Percentiles rank a stretch among this genome's conserved stretches.
Conservation (phyloP, 1,139 yeast species). For the Hemisphaericaspora lyxosophila region DNA sequence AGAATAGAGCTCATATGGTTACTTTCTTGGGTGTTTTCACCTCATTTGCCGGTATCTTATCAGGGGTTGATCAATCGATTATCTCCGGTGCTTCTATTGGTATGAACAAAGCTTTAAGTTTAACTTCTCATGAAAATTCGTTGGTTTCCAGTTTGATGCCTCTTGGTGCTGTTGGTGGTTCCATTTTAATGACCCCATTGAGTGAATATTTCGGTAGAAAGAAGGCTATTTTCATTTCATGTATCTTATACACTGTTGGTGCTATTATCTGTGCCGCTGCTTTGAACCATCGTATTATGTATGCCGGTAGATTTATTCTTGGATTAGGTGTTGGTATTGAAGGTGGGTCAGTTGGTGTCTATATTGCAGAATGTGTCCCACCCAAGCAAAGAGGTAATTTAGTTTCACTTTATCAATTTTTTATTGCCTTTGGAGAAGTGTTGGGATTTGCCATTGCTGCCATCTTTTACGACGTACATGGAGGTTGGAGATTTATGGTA, state of each 20-base stretch:
- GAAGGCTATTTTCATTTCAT: slow-evolving; percentile 50
- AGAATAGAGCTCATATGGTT: slow-evolving; percentile 46
- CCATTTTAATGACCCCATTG: slow-evolving; percentile 48
- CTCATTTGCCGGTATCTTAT: slow-evolving; percentile 57
- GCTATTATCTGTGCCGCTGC: slow-evolving; percentile 54
- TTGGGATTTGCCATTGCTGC: slow-evolving; percentile 58
- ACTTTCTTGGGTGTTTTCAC: slow-evolving; percentile 50
- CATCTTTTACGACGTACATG: slow-evolving; percentile 51
- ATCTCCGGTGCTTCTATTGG: slow-evolving; percentile 59
- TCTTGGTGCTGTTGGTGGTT: slow-evolving; percentile 56
- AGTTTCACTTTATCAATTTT: slow-evolving; percentile 57
- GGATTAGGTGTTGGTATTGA: slow-evolving; percentile 63
- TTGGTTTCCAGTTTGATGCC: slow-evolving; percentile 59
- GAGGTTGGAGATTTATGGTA: slow-evolving; percentile 62
- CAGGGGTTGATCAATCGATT: slow-evolving; percentile 58
- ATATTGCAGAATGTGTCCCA: slow-evolving; percentile 60
- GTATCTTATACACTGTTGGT: slow-evolving; percentile 57
- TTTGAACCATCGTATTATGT: slow-evolving; percentile 40
- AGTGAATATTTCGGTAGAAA: slow-evolving; percentile 55
- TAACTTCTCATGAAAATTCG: slow-evolving; percentile 36
- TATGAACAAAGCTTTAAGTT: slow-evolving; percentile 38
- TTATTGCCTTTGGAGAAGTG: slow-evolving; percentile 59
- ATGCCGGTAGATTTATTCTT: slow-evolving; percentile 55
- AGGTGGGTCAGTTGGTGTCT: slow-evolving; percentile 60
- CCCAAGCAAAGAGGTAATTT: slow-evolving; percentile 57